Conservation (phyloP, 176 grass and related monocot genomes). For the Rhynchospora pubera region DNA sequence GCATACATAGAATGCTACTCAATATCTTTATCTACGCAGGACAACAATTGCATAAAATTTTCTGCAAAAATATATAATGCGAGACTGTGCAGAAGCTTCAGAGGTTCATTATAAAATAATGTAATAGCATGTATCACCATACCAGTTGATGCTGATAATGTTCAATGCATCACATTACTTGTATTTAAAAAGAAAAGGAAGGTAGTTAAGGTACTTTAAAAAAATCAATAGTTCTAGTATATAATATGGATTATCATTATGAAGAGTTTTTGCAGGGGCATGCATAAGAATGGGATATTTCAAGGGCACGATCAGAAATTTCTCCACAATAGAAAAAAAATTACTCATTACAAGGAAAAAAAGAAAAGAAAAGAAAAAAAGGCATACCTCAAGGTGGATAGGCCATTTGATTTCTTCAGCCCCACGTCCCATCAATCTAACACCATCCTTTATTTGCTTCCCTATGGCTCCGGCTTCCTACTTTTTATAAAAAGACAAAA, state of each 20-base stretch:
- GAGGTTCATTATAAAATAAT: no score
- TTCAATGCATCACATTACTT: neutral
- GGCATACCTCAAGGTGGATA: conserved; percentile 73
- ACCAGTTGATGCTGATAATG: neutral
- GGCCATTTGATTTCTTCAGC: conserved; percentile 98
- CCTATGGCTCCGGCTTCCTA: conserved; percentile 80
- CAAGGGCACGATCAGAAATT: neutral
- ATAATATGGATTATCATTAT: neutral
- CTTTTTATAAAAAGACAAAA: conserved; percentile 22
- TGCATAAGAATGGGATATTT: neutral
- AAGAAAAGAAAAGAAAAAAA: conserved; percentile 3
- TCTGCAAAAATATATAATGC: no score
- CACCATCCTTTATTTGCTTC: conserved; percentile 95
- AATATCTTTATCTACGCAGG: no score
- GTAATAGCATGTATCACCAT: no score
- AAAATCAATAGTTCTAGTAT: neutral
- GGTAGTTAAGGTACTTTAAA: neutral
- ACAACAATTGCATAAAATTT: no score
- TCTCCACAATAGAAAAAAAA: neutral
- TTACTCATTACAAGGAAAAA: conserved; percentile 14
- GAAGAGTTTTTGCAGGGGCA: neutral
- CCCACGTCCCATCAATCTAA: conserved; percentile 87
- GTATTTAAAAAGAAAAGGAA: neutral
- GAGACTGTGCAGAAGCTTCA: no score
- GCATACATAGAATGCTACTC: neutral